These are phyloP conservation scores for Kluyveromyces sp. DNA, from an alignment of 1,139 yeast genomes.

Conservation along the genomic window DNA sequence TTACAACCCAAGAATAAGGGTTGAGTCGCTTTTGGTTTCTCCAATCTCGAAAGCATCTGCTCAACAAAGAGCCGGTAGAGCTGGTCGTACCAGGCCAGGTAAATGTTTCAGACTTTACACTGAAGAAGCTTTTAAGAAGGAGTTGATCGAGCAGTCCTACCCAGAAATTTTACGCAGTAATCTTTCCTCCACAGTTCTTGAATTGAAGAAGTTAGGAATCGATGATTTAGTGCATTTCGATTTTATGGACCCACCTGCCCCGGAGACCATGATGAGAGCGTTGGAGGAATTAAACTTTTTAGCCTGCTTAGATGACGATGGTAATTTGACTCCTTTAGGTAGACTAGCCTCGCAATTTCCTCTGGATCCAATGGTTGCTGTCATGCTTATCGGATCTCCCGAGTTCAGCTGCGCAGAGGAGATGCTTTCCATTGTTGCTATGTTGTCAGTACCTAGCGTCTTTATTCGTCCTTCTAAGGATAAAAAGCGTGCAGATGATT, in stretches of 20 bases:
- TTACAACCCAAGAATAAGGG: conserved; percentile 92
- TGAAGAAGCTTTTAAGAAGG: conserved; percentile 93
- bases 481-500: conserved; percentile 85
- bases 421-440: conserved; percentile 78
- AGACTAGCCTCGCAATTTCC: conserved; percentile 90
- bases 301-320: conserved; percentile 86
- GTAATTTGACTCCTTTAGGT: conserved; percentile 82
- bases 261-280: conserved; percentile 99
- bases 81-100: conserved; percentile 99
- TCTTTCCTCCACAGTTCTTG: conserved; percentile 84
- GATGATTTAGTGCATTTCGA: conserved; percentile 97
- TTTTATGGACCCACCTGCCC: conserved; percentile 99
- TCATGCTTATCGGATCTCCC: conserved; percentile 81
- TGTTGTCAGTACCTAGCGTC: conserved; percentile 89
- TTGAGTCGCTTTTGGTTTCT: conserved; percentile 86
- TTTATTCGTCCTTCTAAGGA: conserved; percentile 90
- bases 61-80: conserved; percentile 99
- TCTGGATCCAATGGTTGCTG: conserved; percentile 91
- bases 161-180: conserved; percentile 93
- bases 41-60: conserved; percentile 97
- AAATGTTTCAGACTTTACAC: conserved; percentile 94
- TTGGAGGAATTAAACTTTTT: conserved; percentile 88
- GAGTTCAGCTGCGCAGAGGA: conserved; percentile 85
- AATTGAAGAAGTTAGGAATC: conserved; percentile 85
- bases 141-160: conserved; percentile 87